Base-by-base conservation (phyloP, 768 basidiomycete species). In the Suillus ampliporus region DNA sequence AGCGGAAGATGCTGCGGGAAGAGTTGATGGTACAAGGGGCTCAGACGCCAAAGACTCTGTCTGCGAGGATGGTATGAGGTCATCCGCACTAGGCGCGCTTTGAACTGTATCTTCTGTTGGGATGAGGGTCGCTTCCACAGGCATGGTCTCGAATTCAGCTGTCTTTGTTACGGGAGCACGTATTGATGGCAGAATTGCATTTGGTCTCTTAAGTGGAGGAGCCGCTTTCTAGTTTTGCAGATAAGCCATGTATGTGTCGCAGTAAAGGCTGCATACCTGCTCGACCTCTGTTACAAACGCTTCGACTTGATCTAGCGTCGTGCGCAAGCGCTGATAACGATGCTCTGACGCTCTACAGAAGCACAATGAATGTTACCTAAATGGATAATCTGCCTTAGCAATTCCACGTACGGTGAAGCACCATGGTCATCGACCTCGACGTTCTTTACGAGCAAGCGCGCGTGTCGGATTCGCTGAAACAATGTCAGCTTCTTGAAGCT, bases 221-320 rank as follows among this genome's bases (percentile, higher is more conserved):
- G 79, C 72, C 6, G 78, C 71, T 60, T 80, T 79, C 84, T 88
- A 56, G 26, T 40, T 28, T 17, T 17, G 65, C 40, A 35, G 19
- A 52, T 34, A 28, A 28, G 31, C 38, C 60, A 51, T 46, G 57
- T 26, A 44, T 26, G 37, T 19, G 17, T 28, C 14, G 26, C 5
- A 41, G 37, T 28, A 37, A 28, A 14, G 15, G 9, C 8, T 7
- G 38, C 43, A 60, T 43, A 90, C 91, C 74, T 85, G 77, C 54
- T 86, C 82, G 1, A 87, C 77, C 3, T 81, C 81, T 44, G 77
- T 76, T 65, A 89, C 76, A 63, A 83, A 79, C 2, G 69, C 68
- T 56, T 92, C 87, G 28, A 90, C 74, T 31, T 78, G 77, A 61
- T 88, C 85, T 5, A 93, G 76, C 34, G 81, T 86, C 28, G 71